Evolutionary conservation across 2,329 filamentous ascomycete species (phyloP), one percentile per base, ranked within the genome.

Genomic region (Blastomyces gilchristii): DNA sequence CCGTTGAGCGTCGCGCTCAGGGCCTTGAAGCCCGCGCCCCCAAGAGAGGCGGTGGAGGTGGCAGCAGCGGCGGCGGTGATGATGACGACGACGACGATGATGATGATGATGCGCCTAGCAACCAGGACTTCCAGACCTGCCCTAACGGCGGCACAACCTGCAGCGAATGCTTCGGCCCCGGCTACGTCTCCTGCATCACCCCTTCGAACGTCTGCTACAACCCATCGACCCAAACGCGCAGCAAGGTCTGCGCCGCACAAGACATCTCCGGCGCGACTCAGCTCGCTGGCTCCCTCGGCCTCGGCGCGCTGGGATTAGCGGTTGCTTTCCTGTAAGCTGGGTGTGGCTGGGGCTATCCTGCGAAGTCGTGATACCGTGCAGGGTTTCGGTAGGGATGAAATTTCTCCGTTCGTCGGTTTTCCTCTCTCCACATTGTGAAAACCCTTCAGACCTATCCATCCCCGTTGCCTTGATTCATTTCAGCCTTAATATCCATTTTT

Each of bases 231-330:
- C 25, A 59, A 49, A 34, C 22, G 2, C 57, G 57, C 12, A 59
- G 57, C 43, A 11, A 49, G 28, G 28, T 49, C 25, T 59, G 57
- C 43, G 31, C 2, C 5, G 2, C n/a, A 28, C 43, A 5, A 11
- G 25, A 16, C 6, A 3, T 0, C 22, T 43, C 25, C 25, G 57
- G 43, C 28, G 25, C 57, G 18, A 47, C 57, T 8, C 41, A 59
- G 5, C 57, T 59, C 28, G 39, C 25, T 47, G 57, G 57, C 14
- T 43, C 57, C 22, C 25, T 59, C 2, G 41, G 39, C 11, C 43
- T 59, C 43, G 37, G 57, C 16, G 57, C 43, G 8, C 22, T 59
- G 14, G 57, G 57, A n/a, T 59, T 59, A 43, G 57, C 25, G n/a
- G 14, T 59, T 49, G 57, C 43, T n/a, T 47, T 59, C 2, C 57